Percentiles rank a stretch among this genome's conserved stretches.
phyloP scores from a whole-genome alignment of 83 land plant species.

The Picea mariana region DNA sequence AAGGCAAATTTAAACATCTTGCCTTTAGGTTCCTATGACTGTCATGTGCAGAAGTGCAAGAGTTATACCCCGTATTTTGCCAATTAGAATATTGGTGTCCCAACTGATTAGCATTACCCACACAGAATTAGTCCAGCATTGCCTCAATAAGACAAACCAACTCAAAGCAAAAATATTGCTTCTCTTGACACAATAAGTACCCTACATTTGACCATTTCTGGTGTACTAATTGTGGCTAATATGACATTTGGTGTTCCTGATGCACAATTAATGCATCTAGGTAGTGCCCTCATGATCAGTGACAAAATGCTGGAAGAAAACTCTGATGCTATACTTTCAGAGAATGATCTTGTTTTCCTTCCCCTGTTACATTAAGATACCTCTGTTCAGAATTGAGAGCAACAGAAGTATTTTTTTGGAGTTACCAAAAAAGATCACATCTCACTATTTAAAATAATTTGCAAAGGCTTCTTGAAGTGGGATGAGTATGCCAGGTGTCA shows the following conservation, averaged over 20 bases:
- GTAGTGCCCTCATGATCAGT: not conserved
- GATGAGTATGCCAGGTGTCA: conserved; percentile 25
- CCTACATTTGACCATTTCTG: conserved; percentile 47
- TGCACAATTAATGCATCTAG: conserved; percentile 8
- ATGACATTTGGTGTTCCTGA: conserved; percentile 2
- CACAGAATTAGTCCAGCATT: conserved; percentile 29
- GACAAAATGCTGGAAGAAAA: conserved; percentile 12
- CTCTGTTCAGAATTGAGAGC: conserved; percentile 19
- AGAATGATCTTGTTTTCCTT: conserved; percentile 44
- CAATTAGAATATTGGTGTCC: conserved; percentile 20
- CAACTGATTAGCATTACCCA: conserved; percentile 39
- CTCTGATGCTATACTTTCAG: conserved; percentile 22
- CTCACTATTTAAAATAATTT: conserved; percentile 37
- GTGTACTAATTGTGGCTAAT: conserved; percentile 26
- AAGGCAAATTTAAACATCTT: no score
- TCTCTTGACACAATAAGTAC: conserved; percentile 42
- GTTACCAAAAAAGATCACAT: conserved; percentile 17
- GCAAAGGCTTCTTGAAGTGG: conserved; percentile 44
- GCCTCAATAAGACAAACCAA: conserved; percentile 31
- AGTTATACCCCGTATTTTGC: conserved; percentile 10
- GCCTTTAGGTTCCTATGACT: no score
- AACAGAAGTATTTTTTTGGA: conserved; percentile 16
- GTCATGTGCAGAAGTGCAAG: conserved; percentile 3
- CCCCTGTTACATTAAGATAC: conserved; percentile 58
- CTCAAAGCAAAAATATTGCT: conserved; percentile 42